Percentiles rank a stretch among this genome's conserved stretches.
phyloP scores from a whole-genome alignment of 371 early-diverging fungal species.

The Rhizopus microsporus region DNA sequence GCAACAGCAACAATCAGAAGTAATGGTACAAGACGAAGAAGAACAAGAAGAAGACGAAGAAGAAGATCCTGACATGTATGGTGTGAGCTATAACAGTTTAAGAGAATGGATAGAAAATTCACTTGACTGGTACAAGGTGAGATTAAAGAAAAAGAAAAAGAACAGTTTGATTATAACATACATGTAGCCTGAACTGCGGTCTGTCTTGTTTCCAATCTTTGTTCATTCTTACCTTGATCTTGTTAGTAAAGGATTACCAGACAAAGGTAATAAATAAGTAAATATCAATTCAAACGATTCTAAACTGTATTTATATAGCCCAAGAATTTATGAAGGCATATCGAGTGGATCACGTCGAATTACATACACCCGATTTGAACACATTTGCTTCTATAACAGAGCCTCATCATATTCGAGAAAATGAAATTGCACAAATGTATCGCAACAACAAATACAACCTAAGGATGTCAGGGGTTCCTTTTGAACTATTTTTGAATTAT shows the following conservation, averaged over 20 bases:
- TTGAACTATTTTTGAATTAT: conserved; percentile 90
- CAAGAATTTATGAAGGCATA: conserved; percentile 77
- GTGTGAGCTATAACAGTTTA: conserved; percentile 75
- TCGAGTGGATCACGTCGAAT: conserved; percentile 71
- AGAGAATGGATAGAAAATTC: conserved; percentile 95
- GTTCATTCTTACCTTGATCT: conserved; percentile 94
- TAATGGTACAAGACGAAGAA: conserved; percentile 4
- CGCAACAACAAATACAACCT: conserved; percentile 86
- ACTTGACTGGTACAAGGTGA: conserved; percentile 86
- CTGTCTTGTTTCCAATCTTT: conserved; percentile 91
- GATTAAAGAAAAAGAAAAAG: not conserved
- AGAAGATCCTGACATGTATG: conserved; percentile 76
- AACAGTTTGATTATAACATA: not conserved
- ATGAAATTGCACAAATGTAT: conserved; percentile 80
- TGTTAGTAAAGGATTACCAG: conserved; percentile 55
- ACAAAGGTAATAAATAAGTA: conserved; percentile 55
- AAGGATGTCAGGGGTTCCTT: conserved; percentile 86
- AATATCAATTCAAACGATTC: not conserved
- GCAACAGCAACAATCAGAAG: conserved; percentile 1
- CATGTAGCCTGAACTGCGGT: conserved; percentile 78
- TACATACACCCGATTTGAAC: conserved; percentile 70
- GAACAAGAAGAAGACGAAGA: conserved; percentile 38
- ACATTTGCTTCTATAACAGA: conserved; percentile 69
- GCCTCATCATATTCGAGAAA: conserved; percentile 79
- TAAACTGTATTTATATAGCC: conserved; percentile 12